These are phyloP conservation scores for Erodium trifolium DNA, from an alignment of 441 rosid genomes.

Conservation along the genomic window DNA sequence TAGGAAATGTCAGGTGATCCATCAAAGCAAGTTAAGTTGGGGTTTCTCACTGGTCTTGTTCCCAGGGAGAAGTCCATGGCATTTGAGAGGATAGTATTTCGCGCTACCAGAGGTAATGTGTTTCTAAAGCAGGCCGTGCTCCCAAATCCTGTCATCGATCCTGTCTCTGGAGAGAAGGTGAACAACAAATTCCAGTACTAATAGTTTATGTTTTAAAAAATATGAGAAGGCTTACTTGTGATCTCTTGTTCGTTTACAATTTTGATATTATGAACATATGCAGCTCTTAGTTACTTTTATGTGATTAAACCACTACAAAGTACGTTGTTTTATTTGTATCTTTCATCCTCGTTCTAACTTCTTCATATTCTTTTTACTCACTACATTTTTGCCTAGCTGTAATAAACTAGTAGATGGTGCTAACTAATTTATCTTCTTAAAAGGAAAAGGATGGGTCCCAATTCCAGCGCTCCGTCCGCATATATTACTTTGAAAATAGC, in stretches of 20 bases:
- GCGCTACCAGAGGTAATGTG: slow-evolving; percentile 94
- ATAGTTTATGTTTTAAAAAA: neutral
- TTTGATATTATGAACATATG: neutral
- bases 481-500: neutral
- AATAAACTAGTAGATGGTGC: neutral
- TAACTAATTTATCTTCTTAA: neutral
- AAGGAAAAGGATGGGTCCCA: neutral
- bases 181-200: slow-evolving; percentile 10
- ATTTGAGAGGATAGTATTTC: slow-evolving; percentile 87
- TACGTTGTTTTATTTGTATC: no score
- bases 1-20: slow-evolving; percentile 59
- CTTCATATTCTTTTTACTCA: neutral
- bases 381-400: neutral
- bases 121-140: slow-evolving; percentile 50
- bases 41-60: slow-evolving; percentile 74
- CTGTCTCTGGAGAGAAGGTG: slow-evolving; percentile 80
- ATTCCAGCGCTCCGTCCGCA: neutral
- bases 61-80: slow-evolving; percentile 73
- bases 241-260: slow-evolving; percentile 2
- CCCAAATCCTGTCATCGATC: slow-evolving; percentile 76
- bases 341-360: neutral
- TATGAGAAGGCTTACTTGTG: neutral
- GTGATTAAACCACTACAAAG: neutral
- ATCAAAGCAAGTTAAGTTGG: slow-evolving; percentile 84
- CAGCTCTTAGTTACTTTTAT: neutral